These are phyloP conservation scores for Candida anglica DNA, from an alignment of 805 yeast genomes.

Conservation along the genomic window DNA sequence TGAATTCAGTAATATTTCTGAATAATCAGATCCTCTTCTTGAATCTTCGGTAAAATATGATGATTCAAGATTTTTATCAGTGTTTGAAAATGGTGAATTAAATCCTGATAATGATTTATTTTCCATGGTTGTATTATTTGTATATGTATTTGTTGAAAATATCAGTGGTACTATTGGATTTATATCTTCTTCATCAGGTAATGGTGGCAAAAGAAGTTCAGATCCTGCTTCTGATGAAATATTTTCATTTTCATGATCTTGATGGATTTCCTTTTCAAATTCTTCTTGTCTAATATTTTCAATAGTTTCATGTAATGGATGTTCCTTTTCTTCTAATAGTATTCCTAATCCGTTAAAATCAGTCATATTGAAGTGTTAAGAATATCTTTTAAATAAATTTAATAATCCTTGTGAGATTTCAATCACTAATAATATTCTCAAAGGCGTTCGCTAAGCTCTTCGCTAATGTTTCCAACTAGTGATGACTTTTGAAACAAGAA, in stretches of 20 bases:
- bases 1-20: slow-evolving; percentile 5
- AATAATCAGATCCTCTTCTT: slow-evolving; percentile 7
- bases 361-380: slow-evolving; percentile 6
- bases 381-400: not conserved
- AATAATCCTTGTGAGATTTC: not conserved
- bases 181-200: slow-evolving; percentile 17
- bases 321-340: slow-evolving; percentile 24
- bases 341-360: slow-evolving; percentile 27
- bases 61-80: slow-evolving; percentile 1
- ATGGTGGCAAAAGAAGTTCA: slow-evolving; percentile 25
- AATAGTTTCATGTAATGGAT: slow-evolving; percentile 1
- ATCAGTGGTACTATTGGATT: no score
- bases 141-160: no score
- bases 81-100: slow-evolving; percentile 1
- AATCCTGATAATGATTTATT: slow-evolving; percentile 2
- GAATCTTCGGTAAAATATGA: slow-evolving; percentile 2
- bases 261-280: slow-evolving; percentile 1
- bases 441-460: no score
- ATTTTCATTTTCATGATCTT: not conserved
- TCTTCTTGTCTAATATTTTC: not conserved
- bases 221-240: slow-evolving; percentile 2
- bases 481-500: no score
- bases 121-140: no score
- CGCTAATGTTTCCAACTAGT: no score
- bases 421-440: no score